Evolutionary conservation across 139 green algal genomes (phyloP).

Genomic region (Yamagishiella unicocca): DNA sequence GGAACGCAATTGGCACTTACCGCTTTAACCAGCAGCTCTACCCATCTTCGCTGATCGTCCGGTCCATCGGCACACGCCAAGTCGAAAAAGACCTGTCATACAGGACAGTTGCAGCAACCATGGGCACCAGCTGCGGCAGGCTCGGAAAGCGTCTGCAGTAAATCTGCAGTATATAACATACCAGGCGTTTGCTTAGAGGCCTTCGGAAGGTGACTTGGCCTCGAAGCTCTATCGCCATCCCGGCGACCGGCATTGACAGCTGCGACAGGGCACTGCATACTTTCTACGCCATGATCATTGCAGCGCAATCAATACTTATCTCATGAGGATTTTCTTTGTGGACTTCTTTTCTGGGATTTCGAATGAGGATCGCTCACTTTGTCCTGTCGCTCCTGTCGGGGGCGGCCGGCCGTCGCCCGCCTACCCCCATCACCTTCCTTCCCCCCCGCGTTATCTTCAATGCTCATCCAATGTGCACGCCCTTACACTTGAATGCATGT

Average conservation of each 20-base stretch:
- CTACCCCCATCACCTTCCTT: too few relatives aligned
- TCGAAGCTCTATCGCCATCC: not conserved
- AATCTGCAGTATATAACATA: not conserved
- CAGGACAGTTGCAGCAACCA: not conserved
- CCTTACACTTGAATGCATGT: too few relatives aligned
- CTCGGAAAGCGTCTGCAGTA: not conserved
- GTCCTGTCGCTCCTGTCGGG: too few relatives aligned
- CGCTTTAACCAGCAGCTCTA: slow-evolving; percentile 42
- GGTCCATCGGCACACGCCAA: not conserved
- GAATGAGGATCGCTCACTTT: too few relatives aligned
- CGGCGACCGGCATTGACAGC: not conserved
- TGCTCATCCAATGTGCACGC: too few relatives aligned
- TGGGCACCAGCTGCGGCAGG: not conserved
- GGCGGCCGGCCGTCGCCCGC: too few relatives aligned
- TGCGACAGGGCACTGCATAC: too few relatives aligned
- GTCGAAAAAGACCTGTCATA: not conserved
- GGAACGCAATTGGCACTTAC: slow-evolving; percentile 5
- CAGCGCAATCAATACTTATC: too few relatives aligned
- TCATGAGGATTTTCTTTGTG: too few relatives aligned
- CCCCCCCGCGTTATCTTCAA: too few relatives aligned
- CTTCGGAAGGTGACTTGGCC: slow-evolving; percentile 3
- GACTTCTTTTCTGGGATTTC: too few relatives aligned
- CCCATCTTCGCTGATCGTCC: not conserved
- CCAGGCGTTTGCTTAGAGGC: slow-evolving; percentile 8
- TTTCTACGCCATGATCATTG: too few relatives aligned